These are phyloP conservation scores for Peronosclerospora sorghi DNA, from an alignment of 352 stramenopile genomes.

Conservation along the genomic window DNA sequence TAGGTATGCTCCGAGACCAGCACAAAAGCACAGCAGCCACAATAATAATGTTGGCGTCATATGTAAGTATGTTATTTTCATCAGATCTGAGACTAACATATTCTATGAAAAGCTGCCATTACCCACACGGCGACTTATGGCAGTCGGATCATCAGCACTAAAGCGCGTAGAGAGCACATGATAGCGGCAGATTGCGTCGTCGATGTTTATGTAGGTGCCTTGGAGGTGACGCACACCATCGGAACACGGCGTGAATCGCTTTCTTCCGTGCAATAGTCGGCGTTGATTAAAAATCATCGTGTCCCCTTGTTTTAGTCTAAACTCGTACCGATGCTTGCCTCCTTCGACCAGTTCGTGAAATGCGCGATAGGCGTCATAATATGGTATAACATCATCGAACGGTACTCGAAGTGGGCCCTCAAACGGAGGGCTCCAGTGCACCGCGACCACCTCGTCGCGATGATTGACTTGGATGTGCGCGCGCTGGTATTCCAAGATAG, in stretches of 20 bases:
- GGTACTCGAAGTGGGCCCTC: slow-evolving; percentile 85
- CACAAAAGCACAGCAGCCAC: slow-evolving; percentile 27
- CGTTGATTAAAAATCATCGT: slow-evolving; percentile 82
- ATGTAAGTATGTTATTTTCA: not conserved
- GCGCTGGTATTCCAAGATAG: slow-evolving; percentile 89
- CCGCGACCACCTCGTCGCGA: slow-evolving; percentile 69
- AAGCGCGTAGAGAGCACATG: slow-evolving; percentile 60
- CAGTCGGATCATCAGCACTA: slow-evolving; percentile 18
- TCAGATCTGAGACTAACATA: slow-evolving; percentile 5
- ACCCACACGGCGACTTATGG: slow-evolving; percentile 55
- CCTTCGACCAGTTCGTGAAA: slow-evolving; percentile 77
- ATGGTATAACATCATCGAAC: slow-evolving; percentile 56
- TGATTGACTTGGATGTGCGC: slow-evolving; percentile 88
- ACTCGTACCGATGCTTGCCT: slow-evolving; percentile 57
- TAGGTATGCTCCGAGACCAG: slow-evolving; percentile 34
- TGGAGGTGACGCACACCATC: slow-evolving; percentile 71
- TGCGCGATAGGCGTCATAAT: slow-evolving; percentile 75
- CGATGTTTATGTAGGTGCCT: slow-evolving; percentile 83
- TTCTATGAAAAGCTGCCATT: slow-evolving; percentile 65
- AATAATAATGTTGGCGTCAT: slow-evolving; percentile 13
- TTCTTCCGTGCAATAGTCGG: slow-evolving; percentile 68
- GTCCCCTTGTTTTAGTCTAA: slow-evolving; percentile 68
- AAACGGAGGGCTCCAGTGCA: slow-evolving; percentile 92
- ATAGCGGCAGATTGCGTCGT: slow-evolving; percentile 78
- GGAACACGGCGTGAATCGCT: slow-evolving; percentile 57